Evolutionary conservation across 2,329 filamentous ascomycete species (phyloP), one percentile per base, ranked within the genome.

Genomic region (Ascochyta clinopodiicola): DNA sequence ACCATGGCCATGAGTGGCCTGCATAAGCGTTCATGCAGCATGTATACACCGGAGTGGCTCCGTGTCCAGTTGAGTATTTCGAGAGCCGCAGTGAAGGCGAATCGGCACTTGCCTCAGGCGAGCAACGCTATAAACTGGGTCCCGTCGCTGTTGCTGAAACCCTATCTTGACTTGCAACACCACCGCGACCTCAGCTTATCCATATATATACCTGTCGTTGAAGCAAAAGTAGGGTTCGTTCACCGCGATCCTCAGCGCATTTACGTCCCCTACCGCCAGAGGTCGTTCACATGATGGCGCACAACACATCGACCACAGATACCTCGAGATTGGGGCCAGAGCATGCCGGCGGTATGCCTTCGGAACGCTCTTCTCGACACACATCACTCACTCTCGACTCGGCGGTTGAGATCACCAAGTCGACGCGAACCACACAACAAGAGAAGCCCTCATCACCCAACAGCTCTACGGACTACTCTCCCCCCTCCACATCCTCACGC

Each of bases 301-400:
- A 47, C 9, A 24, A 1, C 12, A 50, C 13, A 3, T 46, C 36
- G 17, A 51, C 25, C 17, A 31, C 9, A 25, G 52, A 42, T 24
- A 4, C 25, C 19, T 24, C 36, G 7, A 43, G 19, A 22, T 21
- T 43, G 7, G 37, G 27, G 12, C 43, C 31, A 8, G 32, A 38
- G 19, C 31, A 40, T 27, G 29, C 27, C 10, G 37, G 37, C 27
- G 19, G 42, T 21, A 43, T 43, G 42, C 42, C 46, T 13, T 56
- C 52, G 25, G 42, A 37, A 19, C 22, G 31, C 35, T 56, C 52
- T n/a, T 56, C 52, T 5, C 37, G 47, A 7, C 47, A 56, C n/a
- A 56, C 52, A 4, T 56, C 52, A 2, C n/a, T 56, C 4, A 56
- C 52, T 5, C 32, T 56, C 10, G 52, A 51, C 43, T 56, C 52